These are phyloP conservation scores for Vitis riparia DNA, from an alignment of 164 flowering plant species.

Conservation along the genomic window DNA sequence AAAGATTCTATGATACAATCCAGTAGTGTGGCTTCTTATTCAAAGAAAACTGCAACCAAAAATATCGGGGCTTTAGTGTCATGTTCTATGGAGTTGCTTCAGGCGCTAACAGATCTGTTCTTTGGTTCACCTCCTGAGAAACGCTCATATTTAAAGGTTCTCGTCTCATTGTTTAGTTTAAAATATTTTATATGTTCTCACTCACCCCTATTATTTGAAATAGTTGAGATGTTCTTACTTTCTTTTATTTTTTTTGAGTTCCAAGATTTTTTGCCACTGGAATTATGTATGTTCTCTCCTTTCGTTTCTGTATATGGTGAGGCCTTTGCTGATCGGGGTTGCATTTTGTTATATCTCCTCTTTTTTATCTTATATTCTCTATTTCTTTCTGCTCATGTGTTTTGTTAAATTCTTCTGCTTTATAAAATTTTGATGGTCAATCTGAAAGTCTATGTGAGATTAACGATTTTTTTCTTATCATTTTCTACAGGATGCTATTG, in stretches of 20 bases:
- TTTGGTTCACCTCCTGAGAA: slow-evolving; percentile 47
- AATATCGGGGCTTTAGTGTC: slow-evolving; percentile 63
- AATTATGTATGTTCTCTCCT: too few relatives aligned
- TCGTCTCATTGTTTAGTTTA: neutral
- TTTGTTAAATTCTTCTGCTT: neutral
- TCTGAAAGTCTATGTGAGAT: neutral
- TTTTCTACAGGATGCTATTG: slow-evolving; percentile 63
- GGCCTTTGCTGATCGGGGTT: too few relatives aligned
- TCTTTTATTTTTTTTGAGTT: neutral
- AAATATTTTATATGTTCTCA: neutral
- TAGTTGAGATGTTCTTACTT: too few relatives aligned
- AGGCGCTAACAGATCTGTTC: slow-evolving; percentile 55
- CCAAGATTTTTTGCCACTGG: too few relatives aligned
- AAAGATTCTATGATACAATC: slow-evolving; percentile 19
- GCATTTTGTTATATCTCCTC: too few relatives aligned
- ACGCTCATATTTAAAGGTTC: slow-evolving; percentile 64
- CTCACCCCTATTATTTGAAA: neutral
- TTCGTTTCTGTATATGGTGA: too few relatives aligned
- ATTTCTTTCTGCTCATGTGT: neutral
- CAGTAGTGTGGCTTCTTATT: slow-evolving; percentile 25
- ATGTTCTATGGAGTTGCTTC: slow-evolving; percentile 56
- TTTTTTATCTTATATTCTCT: too few relatives aligned
- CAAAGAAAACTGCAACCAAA: slow-evolving; percentile 55
- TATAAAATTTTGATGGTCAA: neutral
- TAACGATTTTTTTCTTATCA: neutral